These are phyloP conservation scores for Mucor mucedo DNA, from an alignment of 371 early-diverging fungal genomes.

Conservation along the genomic window DNA sequence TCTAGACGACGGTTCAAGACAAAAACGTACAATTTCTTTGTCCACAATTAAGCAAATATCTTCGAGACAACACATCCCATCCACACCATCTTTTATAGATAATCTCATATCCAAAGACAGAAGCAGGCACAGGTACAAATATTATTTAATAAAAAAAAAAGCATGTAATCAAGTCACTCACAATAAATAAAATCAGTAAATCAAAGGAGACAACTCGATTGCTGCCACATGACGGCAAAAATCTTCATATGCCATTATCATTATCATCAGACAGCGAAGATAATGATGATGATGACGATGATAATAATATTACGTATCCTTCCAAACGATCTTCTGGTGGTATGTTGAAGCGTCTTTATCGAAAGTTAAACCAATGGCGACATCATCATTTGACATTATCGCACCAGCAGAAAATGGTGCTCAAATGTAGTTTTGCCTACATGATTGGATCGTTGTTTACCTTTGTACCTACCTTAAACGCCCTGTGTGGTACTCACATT, in stretches of 20 bases:
- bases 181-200: not conserved
- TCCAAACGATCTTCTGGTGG: constrained; percentile 3
- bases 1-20: constrained; percentile 32
- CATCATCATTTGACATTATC: constrained; percentile 17
- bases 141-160: not conserved
- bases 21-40: constrained; percentile 32
- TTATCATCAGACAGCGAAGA: constrained; percentile 14
- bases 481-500: constrained; percentile 39
- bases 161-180: not conserved
- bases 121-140: not conserved
- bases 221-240: constrained; percentile 1
- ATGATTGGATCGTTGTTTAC: constrained; percentile 63
- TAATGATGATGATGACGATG: not conserved
- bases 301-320: not conserved
- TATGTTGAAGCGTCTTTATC: not conserved
- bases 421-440: constrained; percentile 70
- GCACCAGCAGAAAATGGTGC: constrained; percentile 46
- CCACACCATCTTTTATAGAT: not conserved
- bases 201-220: constrained; percentile 8
- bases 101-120: not conserved
- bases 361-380: not conserved
- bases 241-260: constrained; percentile 10
- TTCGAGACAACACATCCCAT: constrained; percentile 1
- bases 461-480: constrained; percentile 58
- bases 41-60: constrained; percentile 29